Evolutionary conservation across 768 basidiomycete species (phyloP).

Genomic region (Xanthoconium stramineum): DNA sequence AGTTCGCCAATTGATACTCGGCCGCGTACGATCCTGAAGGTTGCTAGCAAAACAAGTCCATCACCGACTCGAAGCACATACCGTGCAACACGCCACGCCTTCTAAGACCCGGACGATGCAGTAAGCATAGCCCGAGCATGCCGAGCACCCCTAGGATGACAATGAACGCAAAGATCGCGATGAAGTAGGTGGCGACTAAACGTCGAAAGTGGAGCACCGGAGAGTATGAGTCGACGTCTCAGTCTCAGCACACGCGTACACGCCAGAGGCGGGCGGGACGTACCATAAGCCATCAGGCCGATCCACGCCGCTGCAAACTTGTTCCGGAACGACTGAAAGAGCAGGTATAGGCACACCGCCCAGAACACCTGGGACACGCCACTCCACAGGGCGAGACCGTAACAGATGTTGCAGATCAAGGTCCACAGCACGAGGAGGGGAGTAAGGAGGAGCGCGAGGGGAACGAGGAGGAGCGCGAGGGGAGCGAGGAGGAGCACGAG

Average conservation of each 20-base stretch:
- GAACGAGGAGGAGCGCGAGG: conserved; percentile 14
- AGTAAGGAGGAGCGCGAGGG: too few species aligned
- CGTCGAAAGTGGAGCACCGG: too few species aligned
- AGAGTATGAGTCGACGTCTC: too few species aligned
- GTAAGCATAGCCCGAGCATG: too few species aligned
- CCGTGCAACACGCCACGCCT: conserved; percentile 3
- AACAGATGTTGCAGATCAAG: conserved; percentile 3
- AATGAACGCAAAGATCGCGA: conserved; percentile 12
- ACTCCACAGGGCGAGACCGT: conserved; percentile 5
- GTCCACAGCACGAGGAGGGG: conserved; percentile 9
- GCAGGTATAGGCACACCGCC: too few species aligned
- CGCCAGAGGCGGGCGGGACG: not conserved
- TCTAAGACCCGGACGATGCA: too few species aligned
- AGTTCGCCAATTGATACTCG: conserved; percentile 21
- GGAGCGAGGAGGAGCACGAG: too few species aligned
- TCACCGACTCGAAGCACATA: not conserved
- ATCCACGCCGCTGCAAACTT: conserved; percentile 9
- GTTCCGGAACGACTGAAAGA: not conserved
- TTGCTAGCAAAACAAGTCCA: not conserved
- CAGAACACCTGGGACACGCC: not conserved
- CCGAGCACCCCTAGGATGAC: conserved; percentile 1
- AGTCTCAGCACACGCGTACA: not conserved
- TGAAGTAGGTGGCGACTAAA: conserved; percentile 9
- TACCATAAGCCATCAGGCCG: conserved; percentile 17
- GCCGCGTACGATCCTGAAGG: conserved; percentile 10